Base-by-base conservation (phyloP, 495 filamentous ascomycete genomes). In the Aspergillus nanangensis region DNA sequence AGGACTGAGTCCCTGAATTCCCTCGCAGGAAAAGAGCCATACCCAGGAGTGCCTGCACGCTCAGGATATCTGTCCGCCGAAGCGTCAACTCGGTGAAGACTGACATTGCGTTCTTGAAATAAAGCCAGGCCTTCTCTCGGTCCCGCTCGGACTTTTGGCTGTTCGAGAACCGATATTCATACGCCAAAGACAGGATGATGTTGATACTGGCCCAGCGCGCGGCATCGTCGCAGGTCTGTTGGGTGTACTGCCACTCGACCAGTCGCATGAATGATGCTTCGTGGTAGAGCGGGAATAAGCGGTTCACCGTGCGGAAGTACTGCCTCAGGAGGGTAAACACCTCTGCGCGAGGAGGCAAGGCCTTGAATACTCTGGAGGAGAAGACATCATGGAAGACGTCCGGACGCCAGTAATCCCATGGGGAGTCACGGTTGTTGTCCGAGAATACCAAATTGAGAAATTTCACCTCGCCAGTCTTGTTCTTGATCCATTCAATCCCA, bases 131-230 rank as follows among this genome's bases (percentile, higher is more conserved):
- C 62, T 87, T 93, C 45, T 93, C 77, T 38, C 93, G 87, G 55
- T 95, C 90, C 45, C 93, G 89, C 58, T 86, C 80, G 3, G 87
- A 80, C 2, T 91, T 88, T 20, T 90, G 68, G 55, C 91, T 88
- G 62, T 86, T 91, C 76, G 93, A 93, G 19, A 91, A 87, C 5
- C 90, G 84, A 54, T 95, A 77, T 47, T 93, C 80, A 55, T 96
- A 88, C 1, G 91, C 82, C 56, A 97, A 86, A 18, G 91, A 91
- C 15, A 98, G 75, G 0, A 88, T 83, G 52, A 95, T 85, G 55
- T 98, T 98, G 52, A 98, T 76, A 61, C 86, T 92, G 8, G 92
- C 92, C 91, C 94, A 98, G 80, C 92, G 95, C 15, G 92, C 93
- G 15, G 88, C 89, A 41, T 92, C 90, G 53, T 91, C 85, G 54